Conservation (phyloP, 2,329 filamentous ascomycete species). For the Alternaria sp. region DNA sequence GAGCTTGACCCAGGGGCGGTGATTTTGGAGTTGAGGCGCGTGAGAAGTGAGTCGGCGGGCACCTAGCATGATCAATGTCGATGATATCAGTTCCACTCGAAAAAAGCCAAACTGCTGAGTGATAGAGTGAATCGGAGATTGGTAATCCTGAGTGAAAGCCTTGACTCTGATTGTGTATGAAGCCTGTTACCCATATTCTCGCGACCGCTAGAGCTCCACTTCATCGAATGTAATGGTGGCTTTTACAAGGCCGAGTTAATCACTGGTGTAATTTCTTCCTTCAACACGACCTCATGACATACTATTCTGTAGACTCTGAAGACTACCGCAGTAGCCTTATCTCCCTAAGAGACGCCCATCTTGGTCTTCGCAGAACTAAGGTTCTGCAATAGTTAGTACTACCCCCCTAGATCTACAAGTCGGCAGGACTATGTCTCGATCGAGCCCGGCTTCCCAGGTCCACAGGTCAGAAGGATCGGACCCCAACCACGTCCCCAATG, state of each 20-base stretch:
- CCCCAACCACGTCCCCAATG: slow-evolving; percentile 63
- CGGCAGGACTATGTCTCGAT: slow-evolving; percentile 74
- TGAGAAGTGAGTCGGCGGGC: slow-evolving; percentile 79
- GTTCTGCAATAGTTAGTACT: slow-evolving; percentile 61
- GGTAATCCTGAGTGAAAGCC: background rate
- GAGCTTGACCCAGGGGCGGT: slow-evolving; percentile 77
- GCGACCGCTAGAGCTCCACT: slow-evolving; percentile 77
- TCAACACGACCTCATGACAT: background rate
- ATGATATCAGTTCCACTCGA: slow-evolving; percentile 68
- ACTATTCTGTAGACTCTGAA: slow-evolving; percentile 9
- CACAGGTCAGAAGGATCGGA: slow-evolving; percentile 58
- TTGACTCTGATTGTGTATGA: slow-evolving; percentile 66
- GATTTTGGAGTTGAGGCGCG: slow-evolving; percentile 71
- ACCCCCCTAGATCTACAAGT: slow-evolving; percentile 70
- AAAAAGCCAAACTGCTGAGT: slow-evolving; percentile 64
- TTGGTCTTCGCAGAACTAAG: slow-evolving; percentile 12
- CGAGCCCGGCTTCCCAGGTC: slow-evolving; percentile 72
- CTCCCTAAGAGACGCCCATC: background rate
- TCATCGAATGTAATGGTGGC: slow-evolving; percentile 56
- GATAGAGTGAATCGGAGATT: slow-evolving; percentile 8
- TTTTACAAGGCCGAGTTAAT: slow-evolving; percentile 45
- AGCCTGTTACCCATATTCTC: slow-evolving; percentile 77
- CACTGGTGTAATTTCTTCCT: background rate
- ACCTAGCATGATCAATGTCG: slow-evolving; percentile 80
- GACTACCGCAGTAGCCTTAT: background rate